Base-by-base conservation (phyloP, 371 early-diverging fungal species). In the Mortierella sp. region DNA sequence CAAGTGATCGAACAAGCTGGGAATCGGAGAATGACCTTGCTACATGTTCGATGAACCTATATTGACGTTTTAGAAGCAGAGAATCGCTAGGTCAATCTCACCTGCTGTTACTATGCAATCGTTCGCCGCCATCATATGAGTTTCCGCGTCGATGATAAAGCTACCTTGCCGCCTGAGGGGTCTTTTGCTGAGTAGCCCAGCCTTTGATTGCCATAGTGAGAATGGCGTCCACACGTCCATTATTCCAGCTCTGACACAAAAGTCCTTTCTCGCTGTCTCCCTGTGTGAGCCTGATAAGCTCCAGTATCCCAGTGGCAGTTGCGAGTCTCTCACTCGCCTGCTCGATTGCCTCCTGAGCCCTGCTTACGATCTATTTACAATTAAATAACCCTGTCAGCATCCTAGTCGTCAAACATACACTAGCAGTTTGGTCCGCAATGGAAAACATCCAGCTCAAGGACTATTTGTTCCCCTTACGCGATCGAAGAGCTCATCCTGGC, bases 401-500 rank as follows among this genome's bases (percentile, higher is more conserved):
- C 40, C 43, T 24, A 6, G 3, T 11, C 3, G 37, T 24, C 9
- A 10, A 9, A 2, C 3, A 2, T 2, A 1, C 4, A 37, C 3
- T 9, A 11, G 19, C 37, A 67, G 21, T 67, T 67, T 67, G 43
- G 21, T 40, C 40, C 67, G 43, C 67, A 40, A 10, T 8, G 31
- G 64, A 31, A 34, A 14, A 67, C 34, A 24, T 9, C 54, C 54
- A n/a, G 2, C 10, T 54, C 21, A 34, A 57, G 26, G 28, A 1
- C 28, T 1, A 16, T 50, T 44, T 44, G 13, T 14, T n/a, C 34
- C n/a, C n/a, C 75, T 28, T 80, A 78, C 81, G 26, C 69, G 75
- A 69, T 84, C 81, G 43, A 78, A 46, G 8, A 80, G 40, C 21
- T 5, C 59, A 26, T 73, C 70, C 10, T 75, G 46, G n/a, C 31